Conservation (phyloP, 2,329 filamentous ascomycete species). For the Zalaria sp. region DNA sequence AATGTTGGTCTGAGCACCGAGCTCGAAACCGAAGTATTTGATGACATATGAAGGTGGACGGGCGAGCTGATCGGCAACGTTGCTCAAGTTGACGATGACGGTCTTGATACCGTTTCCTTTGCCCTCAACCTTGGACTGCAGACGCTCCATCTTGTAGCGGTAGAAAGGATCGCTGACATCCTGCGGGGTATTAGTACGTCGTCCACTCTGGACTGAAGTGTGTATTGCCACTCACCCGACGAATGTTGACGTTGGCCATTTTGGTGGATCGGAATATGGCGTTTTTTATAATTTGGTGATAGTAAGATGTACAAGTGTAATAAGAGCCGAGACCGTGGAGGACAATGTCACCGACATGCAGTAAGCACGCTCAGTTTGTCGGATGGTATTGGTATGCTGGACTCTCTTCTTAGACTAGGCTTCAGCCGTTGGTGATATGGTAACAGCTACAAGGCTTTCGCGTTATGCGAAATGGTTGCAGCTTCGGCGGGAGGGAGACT, state of each 20-base stretch:
- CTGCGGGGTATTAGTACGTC: constrained; percentile 13
- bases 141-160: constrained; percentile 99
- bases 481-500: constrained; percentile 86
- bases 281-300: constrained; percentile 17
- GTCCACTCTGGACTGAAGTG: constrained; percentile 1
- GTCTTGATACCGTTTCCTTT: constrained; percentile 99
- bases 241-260: constrained; percentile 98
- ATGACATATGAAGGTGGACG: constrained; percentile 82
- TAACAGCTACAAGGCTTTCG: constrained; percentile 85
- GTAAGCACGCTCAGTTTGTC: constrained; percentile 21
- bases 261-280: constrained; percentile 30
- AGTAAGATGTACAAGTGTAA: constrained; percentile 29
- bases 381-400: constrained; percentile 9
- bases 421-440: constrained; percentile 82
- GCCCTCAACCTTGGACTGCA: constrained; percentile 98
- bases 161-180: constrained; percentile 99
- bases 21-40: constrained; percentile 99
- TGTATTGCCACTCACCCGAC: constrained; percentile 38
- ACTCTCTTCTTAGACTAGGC: constrained; percentile 7
- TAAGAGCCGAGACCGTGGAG: neutral
- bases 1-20: constrained; percentile 96
- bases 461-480: constrained; percentile 93
- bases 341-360: constrained; percentile 45
- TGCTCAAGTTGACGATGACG: constrained; percentile 92
- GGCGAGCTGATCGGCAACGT: constrained; percentile 80